Evolutionary conservation across 306 rosid genomes (phyloP).

Genomic region (Citrullus colocynthis): DNA sequence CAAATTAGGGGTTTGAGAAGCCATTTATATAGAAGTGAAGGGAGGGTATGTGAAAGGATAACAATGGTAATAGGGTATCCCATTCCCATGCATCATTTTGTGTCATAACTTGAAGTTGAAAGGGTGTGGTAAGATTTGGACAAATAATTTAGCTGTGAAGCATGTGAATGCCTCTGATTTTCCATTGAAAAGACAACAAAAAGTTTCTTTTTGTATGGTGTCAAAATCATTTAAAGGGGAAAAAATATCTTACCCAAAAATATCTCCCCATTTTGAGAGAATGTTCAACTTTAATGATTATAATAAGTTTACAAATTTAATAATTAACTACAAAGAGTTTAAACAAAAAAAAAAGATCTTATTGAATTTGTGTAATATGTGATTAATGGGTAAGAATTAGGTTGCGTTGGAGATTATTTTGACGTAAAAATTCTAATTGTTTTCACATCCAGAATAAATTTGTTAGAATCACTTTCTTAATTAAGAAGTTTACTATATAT

Average conservation of each 20-base stretch:
- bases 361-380: background rate
- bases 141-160: conserved; percentile 19
- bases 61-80: conserved; percentile 10
- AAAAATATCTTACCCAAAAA: background rate
- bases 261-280: background rate
- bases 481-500: too few species aligned
- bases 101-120: background rate
- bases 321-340: background rate
- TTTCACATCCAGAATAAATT: too few species aligned
- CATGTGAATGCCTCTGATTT: conserved; percentile 25
- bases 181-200: conserved; percentile 17
- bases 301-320: too few species aligned
- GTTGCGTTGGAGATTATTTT: too few species aligned
- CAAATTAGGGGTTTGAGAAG: background rate
- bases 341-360: too few species aligned
- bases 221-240: background rate
- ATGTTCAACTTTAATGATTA: background rate
- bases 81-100: conserved; percentile 7
- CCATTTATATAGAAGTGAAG: background rate
- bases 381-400: background rate
- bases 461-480: too few species aligned
- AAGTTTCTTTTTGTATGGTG: conserved; percentile 33
- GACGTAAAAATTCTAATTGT: too few species aligned
- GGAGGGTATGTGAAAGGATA: conserved; percentile 10
- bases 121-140: conserved; percentile 10